A percentile compares a stretch with the other conserved stretches of the same genome.
Evolutionary conservation across 345 rosid species (phyloP).

Genomic region (Brassica napus): Da-Ae NC_063447.1:763501-764000

Average conservation of each 20-base stretch:
- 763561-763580: constrained; percentile 44
- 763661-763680: constrained; percentile 93
- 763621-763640: constrained; percentile 73
- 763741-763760: constrained; percentile 83
- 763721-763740: constrained; percentile 90
- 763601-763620: constrained; percentile 68
- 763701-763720: constrained; percentile 75
- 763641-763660: constrained; percentile 94
- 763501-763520: neutral
- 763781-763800: constrained; percentile 73
- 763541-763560: neutral
- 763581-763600: constrained; percentile 91
- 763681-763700: constrained; percentile 83
- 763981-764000: constrained; percentile 79
- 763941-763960: constrained; percentile 4
- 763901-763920: constrained; percentile 57
- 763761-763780: constrained; percentile 84
- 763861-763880: constrained; percentile 82
- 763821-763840: neutral
- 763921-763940: neutral
- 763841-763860: constrained; percentile 46
- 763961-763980: constrained; percentile 60
- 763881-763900: constrained; percentile 81
- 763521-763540: neutral
- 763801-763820: neutral